Evolutionary conservation across 345 rosid genomes (phyloP).

Genomic region (Acer campestre): DNA sequence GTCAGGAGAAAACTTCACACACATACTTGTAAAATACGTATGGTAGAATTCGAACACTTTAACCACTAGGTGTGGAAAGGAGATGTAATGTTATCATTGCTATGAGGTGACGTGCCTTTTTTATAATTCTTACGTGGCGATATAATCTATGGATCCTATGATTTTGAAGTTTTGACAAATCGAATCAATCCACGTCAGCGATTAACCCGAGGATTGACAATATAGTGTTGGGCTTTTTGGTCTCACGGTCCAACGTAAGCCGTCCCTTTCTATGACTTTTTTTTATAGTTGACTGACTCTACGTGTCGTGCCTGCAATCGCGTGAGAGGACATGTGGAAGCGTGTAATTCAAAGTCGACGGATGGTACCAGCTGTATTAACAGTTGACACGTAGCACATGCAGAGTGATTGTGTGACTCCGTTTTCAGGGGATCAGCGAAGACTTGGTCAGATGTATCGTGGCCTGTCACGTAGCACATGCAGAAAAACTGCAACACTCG

Average conservation of each 20-base stretch:
- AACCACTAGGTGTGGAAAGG: too few species aligned
- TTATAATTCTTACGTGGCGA: not conserved
- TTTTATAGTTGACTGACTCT: not conserved
- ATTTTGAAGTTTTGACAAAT: not conserved
- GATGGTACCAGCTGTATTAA: not conserved
- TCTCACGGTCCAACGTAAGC: not conserved
- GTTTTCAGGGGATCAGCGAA: not conserved
- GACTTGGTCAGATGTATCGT: not conserved
- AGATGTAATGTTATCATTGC: too few species aligned
- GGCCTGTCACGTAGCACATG: not conserved
- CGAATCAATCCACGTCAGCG: not conserved
- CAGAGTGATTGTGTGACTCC: not conserved
- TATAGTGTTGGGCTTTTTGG: too few species aligned
- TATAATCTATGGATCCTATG: not conserved
- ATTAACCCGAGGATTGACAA: not conserved
- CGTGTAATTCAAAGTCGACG: conserved; percentile 2
- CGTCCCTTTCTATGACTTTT: conserved; percentile 23
- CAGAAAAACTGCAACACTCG: not conserved
- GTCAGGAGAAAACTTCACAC: too few species aligned
- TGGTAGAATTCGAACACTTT: too few species aligned
- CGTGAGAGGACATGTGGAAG: conserved; percentile 6
- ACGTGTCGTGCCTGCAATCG: conserved; percentile 19
- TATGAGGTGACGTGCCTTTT: too few species aligned
- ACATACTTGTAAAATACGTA: too few species aligned
- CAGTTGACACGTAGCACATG: conserved; percentile 7